Base-by-base conservation (phyloP, 2,329 filamentous ascomycete species). In the Magnaporthales sp. region DNA sequence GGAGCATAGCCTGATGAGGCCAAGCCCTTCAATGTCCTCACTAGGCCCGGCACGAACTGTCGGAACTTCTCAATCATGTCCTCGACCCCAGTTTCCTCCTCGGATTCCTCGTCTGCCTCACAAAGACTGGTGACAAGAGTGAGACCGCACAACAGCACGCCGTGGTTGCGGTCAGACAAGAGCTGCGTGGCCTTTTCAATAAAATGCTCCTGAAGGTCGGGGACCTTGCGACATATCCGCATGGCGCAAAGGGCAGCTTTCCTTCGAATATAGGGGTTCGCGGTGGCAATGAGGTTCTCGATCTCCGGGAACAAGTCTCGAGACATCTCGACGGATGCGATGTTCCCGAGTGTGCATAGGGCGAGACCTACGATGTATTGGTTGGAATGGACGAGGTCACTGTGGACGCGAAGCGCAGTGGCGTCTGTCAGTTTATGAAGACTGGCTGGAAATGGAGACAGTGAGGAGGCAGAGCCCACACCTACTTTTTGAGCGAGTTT, bases 221-320 rank as follows among this genome's bases (percentile, higher is more conserved):
- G 95, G 11, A 99, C 95, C 79, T 99, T 99, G 73, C 93, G 90
- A 80, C 93, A 97, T 83, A 99, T 97, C 71, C 93, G 88, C 95
- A 99, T 99, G 64, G 95, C 95, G 79, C 95, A 99, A n/a, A 99
- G 85, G 4, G 95, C 95, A 22, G 95, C 95, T 82, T 99, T 99
- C 72, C 95, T 88, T 72, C 95, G 87, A 75, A 99, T 97, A 76
- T 99, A 99, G n/a, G 95, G 95, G 77, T 99, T 99, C 66, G 93
- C 90, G 63, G 93, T 97, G 58, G 93, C 91, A 70, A 99, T 82
- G 63, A 98, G 88, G 68, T 86, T 91, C 78, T 99, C 96, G 76
- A 99, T 91, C 83, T 99, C 94, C 71, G 93, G 87, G 77, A 99
- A 99, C 24, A 99, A 83, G 79, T 99, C 95, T 82, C 95, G 86